Base-by-base conservation (phyloP, 768 basidiomycete genomes). In the Podaxis rugospora region DNA sequence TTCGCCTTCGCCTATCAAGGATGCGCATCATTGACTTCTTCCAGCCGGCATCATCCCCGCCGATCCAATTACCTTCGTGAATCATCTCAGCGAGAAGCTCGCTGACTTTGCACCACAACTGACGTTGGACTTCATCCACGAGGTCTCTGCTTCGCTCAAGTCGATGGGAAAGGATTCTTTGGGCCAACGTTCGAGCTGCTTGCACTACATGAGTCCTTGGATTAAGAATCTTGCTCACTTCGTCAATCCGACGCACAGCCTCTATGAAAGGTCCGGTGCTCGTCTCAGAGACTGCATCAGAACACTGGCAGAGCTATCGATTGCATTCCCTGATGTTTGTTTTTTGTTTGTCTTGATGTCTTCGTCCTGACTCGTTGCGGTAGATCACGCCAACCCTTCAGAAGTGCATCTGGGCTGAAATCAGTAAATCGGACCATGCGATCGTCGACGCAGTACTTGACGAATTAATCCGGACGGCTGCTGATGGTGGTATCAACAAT, bases 191-290 rank as follows among this genome's bases (percentile, higher is more conserved):
- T 84, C 91, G 42, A 83, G 81, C 62, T 93, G 88, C 67, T 70
- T 95, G 21, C 85, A 89, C 62, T 95, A 93, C 68, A 80, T 96
- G 79, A 85, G 82, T 42, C 93, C 95, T 2, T 97, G 94, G 95
- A 83, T 96, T 44, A 86, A 82, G 69, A 95, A 95, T 67, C 77
- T 97, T 1, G 78, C 83, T 2, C 71, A 77, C 13, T 95, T 91
- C 64, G 81, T 83, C 27, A 88, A 88, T 65, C 87, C 92, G 1
- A 83, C 86, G 2, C 81, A 81, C 64, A 67, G 80, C n/a, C 75
- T 89, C 35, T 90, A 83, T 61, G 89, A 91, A 57, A 82, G 85
- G 28, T 87, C 89, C 0, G 88, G 86, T 7, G 85, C 89, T 10
- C 82, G 87, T 64, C 75, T 95, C 21, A 84, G 92, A 13, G 93